Evolutionary conservation across 306 rosid genomes (phyloP).

Genomic region (Sicyos baderoa): DNA sequence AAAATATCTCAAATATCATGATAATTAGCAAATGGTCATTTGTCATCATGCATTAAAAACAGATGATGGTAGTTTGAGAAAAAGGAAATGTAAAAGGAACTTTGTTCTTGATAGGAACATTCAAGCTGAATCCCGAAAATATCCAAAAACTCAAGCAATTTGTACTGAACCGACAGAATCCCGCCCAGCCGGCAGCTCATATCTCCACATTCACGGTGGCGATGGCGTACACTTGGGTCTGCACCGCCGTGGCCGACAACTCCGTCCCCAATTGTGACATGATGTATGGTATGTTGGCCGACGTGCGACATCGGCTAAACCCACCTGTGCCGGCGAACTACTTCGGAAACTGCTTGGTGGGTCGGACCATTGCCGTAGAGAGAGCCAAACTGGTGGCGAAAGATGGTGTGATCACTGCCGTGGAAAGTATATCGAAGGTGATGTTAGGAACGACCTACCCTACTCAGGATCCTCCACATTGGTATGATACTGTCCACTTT

Average conservation of each 20-base stretch:
- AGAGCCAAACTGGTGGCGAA: background rate
- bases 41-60: no score
- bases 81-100: no score
- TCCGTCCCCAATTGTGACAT: background rate
- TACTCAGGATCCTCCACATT: no score
- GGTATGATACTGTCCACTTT: no score
- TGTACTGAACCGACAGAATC: background rate
- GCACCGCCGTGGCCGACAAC: background rate
- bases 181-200: background rate
- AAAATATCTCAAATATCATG: no score
- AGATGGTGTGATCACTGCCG: background rate
- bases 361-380: background rate
- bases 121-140: background rate
- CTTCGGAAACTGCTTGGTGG: background rate
- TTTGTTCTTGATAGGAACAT: no score
- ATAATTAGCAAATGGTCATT: no score
- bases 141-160: background rate
- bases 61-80: no score
- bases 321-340: background rate
- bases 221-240: conserved; percentile 7
- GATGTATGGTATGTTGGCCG: background rate
- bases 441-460: no score
- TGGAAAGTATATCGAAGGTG: background rate
- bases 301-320: background rate
- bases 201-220: conserved; percentile 7